phyloP scores from a whole-genome alignment of 768 basidiomycete species.

The Auriscalpium vulgare region DNA sequence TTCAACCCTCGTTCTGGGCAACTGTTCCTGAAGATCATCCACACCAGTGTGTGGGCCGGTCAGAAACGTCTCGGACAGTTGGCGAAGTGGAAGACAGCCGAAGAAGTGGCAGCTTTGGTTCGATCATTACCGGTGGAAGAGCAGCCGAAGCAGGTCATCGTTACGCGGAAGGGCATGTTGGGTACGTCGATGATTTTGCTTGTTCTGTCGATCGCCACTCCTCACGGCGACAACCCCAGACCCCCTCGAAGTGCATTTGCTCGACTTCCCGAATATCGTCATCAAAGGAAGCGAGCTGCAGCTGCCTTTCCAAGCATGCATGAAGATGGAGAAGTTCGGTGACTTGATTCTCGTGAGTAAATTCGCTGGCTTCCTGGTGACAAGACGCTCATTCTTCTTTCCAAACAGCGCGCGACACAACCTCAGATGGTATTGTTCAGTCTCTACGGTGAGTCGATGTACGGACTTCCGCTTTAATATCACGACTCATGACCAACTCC shows the following conservation, averaged over 20 bases:
- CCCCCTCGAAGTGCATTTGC: conserved; percentile 93
- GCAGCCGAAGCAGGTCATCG: conserved; percentile 99
- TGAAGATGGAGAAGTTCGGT: conserved; percentile 99
- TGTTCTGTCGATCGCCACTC: not conserved
- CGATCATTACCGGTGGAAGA: conserved; percentile 99
- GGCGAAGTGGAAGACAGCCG: conserved; percentile 99
- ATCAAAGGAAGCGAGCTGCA: conserved; percentile 99
- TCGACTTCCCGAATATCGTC: conserved; percentile 99
- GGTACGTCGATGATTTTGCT: conserved; percentile 36
- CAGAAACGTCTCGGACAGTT: conserved; percentile 99
- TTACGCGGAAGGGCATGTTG: conserved; percentile 99
- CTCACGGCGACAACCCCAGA: conserved; percentile 33
- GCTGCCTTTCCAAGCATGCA: conserved; percentile 97
- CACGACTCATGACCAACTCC: conserved; percentile 1
- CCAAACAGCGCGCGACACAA: conserved; percentile 77
- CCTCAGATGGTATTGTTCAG: conserved; percentile 99
- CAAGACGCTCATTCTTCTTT: conserved; percentile 9
- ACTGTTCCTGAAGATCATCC: conserved; percentile 97
- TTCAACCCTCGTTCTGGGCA: conserved; percentile 99
- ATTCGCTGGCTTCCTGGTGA: not conserved
- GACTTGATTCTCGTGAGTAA: conserved; percentile 77
- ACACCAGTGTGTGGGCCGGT: conserved; percentile 99
- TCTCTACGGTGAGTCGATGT: conserved; percentile 61
- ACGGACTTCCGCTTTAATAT: not conserved
- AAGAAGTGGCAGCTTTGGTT: conserved; percentile 97